These are phyloP conservation scores for Venturia aucupariae DNA, from an alignment of 2,329 filamentous ascomycete species.

Conservation along the genomic window DNA sequence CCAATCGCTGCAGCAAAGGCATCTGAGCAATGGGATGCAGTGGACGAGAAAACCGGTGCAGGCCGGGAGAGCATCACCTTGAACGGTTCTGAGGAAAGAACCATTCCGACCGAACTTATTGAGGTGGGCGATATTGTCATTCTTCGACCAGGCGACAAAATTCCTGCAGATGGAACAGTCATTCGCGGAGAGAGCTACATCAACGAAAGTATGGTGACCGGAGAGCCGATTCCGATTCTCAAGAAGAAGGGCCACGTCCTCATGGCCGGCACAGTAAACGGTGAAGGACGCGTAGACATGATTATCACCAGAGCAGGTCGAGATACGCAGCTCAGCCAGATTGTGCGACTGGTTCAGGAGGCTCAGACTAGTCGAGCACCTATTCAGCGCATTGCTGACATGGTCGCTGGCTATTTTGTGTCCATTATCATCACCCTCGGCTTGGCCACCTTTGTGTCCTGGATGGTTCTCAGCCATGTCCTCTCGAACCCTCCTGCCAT, in stretches of 20 bases:
- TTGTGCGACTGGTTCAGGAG: conserved; percentile 96
- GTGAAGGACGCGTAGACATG: conserved; percentile 83
- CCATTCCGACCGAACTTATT: conserved; percentile 89
- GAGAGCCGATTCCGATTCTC: conserved; percentile 89
- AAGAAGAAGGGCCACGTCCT: conserved; percentile 72
- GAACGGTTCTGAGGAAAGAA: conserved; percentile 65
- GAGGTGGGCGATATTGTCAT: conserved; percentile 91
- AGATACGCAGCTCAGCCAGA: conserved; percentile 94
- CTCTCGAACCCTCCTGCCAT: conserved; percentile 78
- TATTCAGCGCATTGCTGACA: conserved; percentile 87
- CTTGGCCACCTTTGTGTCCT: conserved; percentile 72
- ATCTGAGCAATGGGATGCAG: conserved; percentile 64
- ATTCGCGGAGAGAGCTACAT: conserved; percentile 87
- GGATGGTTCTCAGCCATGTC: conserved; percentile 92
- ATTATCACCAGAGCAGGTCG: conserved; percentile 84
- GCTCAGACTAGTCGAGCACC: conserved; percentile 90
- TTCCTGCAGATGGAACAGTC: conserved; percentile 83
- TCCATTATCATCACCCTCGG: conserved; percentile 81
- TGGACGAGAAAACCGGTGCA: conserved; percentile 34
- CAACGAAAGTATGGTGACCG: conserved; percentile 97
- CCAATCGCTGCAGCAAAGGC: conserved; percentile 88
- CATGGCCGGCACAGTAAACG: conserved; percentile 93
- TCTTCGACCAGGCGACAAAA: conserved; percentile 88
- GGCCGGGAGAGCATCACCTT: conserved; percentile 3
- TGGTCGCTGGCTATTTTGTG: conserved; percentile 87